Evolutionary conservation across 768 basidiomycete genomes (phyloP), one percentile per base, ranked within the genome.

Genomic region (Lactarius indigo): DNA sequence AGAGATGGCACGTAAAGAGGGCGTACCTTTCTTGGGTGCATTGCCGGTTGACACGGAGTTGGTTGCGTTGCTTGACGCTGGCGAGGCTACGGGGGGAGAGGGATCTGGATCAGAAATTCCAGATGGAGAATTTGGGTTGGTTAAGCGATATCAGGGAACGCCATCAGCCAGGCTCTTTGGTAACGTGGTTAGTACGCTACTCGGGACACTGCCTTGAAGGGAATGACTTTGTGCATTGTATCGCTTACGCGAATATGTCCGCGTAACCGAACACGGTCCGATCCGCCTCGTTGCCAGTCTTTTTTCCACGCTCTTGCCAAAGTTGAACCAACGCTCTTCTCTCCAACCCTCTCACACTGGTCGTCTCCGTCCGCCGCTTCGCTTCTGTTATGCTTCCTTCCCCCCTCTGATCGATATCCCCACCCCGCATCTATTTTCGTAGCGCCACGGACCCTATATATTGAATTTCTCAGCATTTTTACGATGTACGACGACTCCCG

Each of bases 11-110:
- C 80, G 82, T 68, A 83, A 82, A 59, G 92, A 96, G 72, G 83
- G 81, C 1, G 72, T 98, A 42, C 75, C 74, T 57, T 97, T 95
- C 75, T 80, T 99, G 63, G 97, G 97, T 13, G 84, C 90, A 52
- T 80, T 99, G 44, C 97, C 97, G 7, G 89, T 99, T 47, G 97
- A 98, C 80, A 90, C 92, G 0, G 93, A 92, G 71, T 84, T 99
- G 37, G 94, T 95, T 52, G 84, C 85, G 26, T 75, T 98, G 61
- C 78, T 99, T 69, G 96, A 98, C 72, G 88, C 85, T 5, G 87
- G 83, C 42, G 80, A 79, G 62, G 59, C 41, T 41, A 31, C 50
- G 60, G 9, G 39, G 28, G 26, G n/a, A 18, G 72, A 70, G 56
- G 61, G 39, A 28, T 64, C 59, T 35, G 59, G 42, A 31, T 64